These are phyloP conservation scores for Blastobotrys malaysiensis DNA, from an alignment of 1,139 yeast species.

Conservation along the genomic window DNA sequence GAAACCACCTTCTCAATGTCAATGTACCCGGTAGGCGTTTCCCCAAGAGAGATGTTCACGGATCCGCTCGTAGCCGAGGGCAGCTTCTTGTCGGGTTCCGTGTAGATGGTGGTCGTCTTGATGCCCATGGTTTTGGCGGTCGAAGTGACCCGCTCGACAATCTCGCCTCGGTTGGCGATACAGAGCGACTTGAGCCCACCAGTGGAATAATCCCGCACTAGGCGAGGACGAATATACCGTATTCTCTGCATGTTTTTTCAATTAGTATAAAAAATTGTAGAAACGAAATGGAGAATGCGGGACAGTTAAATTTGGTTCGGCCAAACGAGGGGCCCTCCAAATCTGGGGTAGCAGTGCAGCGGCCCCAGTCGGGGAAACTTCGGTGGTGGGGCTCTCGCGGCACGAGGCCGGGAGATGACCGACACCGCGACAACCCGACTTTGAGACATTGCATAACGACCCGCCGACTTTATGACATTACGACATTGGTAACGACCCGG, in stretches of 20 bases:
- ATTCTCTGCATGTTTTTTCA: neutral
- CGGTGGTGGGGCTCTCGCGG: neutral
- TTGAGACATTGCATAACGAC: too few species aligned
- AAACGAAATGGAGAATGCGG: slow-evolving; percentile 1
- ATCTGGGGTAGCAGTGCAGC: neutral
- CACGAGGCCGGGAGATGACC: neutral
- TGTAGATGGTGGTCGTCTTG: slow-evolving; percentile 39
- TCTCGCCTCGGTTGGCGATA: slow-evolving; percentile 46
- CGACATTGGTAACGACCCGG: too few species aligned
- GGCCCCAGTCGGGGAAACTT: neutral
- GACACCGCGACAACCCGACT: neutral
- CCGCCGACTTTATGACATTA: too few species aligned
- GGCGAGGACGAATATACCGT: neutral
- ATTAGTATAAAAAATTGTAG: neutral
- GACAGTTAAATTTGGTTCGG: neutral
- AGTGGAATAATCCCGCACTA: slow-evolving; percentile 13
- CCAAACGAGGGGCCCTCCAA: neutral
- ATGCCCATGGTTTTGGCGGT: slow-evolving; percentile 39
- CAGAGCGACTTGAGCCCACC: slow-evolving; percentile 33
- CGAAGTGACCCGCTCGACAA: slow-evolving; percentile 41
- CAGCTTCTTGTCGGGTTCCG: slow-evolving; percentile 41
- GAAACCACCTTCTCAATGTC: slow-evolving; percentile 40
- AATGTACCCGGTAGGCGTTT: slow-evolving; percentile 41
- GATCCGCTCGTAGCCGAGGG: slow-evolving; percentile 38
- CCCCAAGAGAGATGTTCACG: slow-evolving; percentile 36